Conservation (phyloP, 1,284 basidiomycete species). For the Rhodotorula sp. region DNA sequence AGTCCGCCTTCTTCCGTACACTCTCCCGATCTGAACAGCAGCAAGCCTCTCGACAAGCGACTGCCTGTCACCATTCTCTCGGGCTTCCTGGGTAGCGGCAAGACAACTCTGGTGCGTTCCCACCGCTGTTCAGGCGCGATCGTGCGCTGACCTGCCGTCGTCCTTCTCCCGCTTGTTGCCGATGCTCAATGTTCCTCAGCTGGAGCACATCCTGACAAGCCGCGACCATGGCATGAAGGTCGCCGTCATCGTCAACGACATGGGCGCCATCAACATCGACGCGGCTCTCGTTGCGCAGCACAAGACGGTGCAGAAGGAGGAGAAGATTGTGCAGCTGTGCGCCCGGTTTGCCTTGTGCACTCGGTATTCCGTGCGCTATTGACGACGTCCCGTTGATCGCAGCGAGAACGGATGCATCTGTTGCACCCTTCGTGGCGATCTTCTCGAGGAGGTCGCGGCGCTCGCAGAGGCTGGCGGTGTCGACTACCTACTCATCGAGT, state of each 20-base stretch:
- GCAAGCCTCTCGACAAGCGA: constrained; percentile 22
- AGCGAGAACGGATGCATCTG: constrained; percentile 53
- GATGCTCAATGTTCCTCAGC: constrained; percentile 45
- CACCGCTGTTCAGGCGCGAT: too few species aligned
- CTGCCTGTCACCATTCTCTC: constrained; percentile 56
- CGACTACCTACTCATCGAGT: constrained; percentile 56
- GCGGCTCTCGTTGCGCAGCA: constrained; percentile 53
- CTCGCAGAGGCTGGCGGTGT: constrained; percentile 51
- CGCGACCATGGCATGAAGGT: constrained; percentile 53
- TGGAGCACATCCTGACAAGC: constrained; percentile 53
- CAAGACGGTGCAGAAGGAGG: constrained; percentile 53
- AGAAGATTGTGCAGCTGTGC: constrained; percentile 55
- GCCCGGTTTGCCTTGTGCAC: constrained; percentile 47
- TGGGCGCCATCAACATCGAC: constrained; percentile 54
- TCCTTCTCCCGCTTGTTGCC: too few species aligned
- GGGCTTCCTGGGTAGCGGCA: constrained; percentile 56
- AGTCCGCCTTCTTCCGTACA: neutral
- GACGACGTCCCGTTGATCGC: too few species aligned
- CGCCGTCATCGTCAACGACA: constrained; percentile 56
- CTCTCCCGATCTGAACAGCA: neutral
- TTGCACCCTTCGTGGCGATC: constrained; percentile 56
- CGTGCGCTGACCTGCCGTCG: neutral
- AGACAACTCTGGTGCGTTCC: constrained; percentile 45
- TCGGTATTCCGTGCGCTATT: neutral
- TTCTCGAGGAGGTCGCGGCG: constrained; percentile 55